Conservation (phyloP, 441 rosid species). For the Capsella rubella region DNA sequence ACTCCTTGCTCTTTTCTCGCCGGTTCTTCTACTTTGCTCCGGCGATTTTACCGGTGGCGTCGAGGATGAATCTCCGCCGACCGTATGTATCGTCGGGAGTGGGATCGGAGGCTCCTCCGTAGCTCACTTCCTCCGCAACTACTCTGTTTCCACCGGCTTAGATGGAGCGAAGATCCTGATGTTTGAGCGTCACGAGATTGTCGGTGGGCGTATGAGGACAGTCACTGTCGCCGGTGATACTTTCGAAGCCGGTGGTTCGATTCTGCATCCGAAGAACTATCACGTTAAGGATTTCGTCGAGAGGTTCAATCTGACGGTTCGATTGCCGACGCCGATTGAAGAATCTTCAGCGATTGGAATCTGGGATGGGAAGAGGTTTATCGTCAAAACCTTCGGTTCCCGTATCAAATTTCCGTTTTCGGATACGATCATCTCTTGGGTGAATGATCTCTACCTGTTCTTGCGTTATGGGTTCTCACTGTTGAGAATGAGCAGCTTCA, state of each 20-base stretch:
- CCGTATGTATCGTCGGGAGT: constrained; percentile 77
- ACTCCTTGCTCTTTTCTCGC: constrained; percentile 38
- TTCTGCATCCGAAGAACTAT: constrained; percentile 86
- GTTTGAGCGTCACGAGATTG: constrained; percentile 70
- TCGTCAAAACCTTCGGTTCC: constrained; percentile 60
- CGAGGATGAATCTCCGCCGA: constrained; percentile 40
- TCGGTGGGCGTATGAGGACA: constrained; percentile 92
- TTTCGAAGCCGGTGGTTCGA: constrained; percentile 91
- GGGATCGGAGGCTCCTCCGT: constrained; percentile 91
- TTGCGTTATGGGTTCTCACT: constrained; percentile 80
- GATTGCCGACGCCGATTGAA: constrained; percentile 58
- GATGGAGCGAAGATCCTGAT: constrained; percentile 51
- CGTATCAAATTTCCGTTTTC: constrained; percentile 46
- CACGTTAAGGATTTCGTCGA: constrained; percentile 70
- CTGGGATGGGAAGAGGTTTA: constrained; percentile 77
- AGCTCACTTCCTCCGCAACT: constrained; percentile 81
- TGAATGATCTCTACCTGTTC: constrained; percentile 63
- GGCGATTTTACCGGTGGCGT: constrained; percentile 11
- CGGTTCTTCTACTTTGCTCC: constrained; percentile 38
- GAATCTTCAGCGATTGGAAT: constrained; percentile 64
- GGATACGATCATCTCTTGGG: constrained; percentile 64
- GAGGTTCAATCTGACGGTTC: constrained; percentile 53
- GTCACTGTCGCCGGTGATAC: constrained; percentile 62
- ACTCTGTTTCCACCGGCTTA: constrained; percentile 47
- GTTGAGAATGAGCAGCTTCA: constrained; percentile 67